Base-by-base conservation (phyloP, 257 asterid species). In the Leonotis leonurus region DNA sequence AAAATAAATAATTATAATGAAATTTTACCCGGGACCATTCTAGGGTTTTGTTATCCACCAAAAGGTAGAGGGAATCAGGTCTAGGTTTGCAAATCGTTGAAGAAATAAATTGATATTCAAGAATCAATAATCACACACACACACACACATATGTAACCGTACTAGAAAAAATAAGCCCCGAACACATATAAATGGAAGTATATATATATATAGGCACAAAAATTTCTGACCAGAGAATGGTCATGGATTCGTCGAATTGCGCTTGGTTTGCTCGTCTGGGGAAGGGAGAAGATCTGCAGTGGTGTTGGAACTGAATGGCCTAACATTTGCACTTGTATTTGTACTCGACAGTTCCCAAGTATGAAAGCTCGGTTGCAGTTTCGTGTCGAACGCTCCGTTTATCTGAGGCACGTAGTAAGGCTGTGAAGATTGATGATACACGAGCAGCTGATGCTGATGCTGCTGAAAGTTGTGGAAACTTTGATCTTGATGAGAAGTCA, bases 371-470 rank as follows among this genome's bases (percentile, higher is more conserved):
- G 71, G 62, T 18, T 77, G 72, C n/a, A n/a, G n/a, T 63, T 76
- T 83, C 0, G 70, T 69, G 41, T 60, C 76, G 37, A 73, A 76
- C 11, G 73, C 78, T 0, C 73, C 26, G 4, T 71, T 55, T 24
- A 56, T 48, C 24, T 62, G 82, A 7, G 81, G 65, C 63, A 83
- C 82, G 45, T 78, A 80, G 65, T 77, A 79, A 13, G 85, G 63
- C 7, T 82, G 88, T 30, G 77, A 7, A 12, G 78, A 80, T 30
- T 82, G 94, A 70, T 78, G 90, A 70, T 78, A 78, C 6, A 73
- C 73, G 52, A 87, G 77, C 68, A 80, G 77, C 36, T 65, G 80
- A 44, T 60, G 85, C 41, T 35, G 83, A 44, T 4, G 74, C 29
- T 64, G 59, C 70, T 73, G 50, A 68, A 75, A 75, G 62, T 62